Evolutionary conservation across 2,329 filamentous ascomycete species (phyloP), one percentile per base, ranked within the genome.

Genomic region (Paramyrothecium sp.): DNA sequence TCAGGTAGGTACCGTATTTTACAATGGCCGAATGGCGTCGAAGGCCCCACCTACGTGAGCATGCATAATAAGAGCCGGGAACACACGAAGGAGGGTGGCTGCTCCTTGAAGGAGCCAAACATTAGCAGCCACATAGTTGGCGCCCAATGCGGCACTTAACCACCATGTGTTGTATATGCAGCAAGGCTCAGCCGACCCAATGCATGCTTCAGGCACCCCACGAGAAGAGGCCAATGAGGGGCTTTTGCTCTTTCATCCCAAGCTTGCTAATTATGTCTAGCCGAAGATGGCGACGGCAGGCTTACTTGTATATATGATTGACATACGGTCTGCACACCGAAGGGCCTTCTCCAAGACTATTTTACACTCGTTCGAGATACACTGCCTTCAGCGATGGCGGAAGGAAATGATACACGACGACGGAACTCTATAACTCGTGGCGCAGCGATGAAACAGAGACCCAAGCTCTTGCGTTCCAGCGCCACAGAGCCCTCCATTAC

Each of bases 401-500:
- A 44, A 7, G 38, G 13, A 19, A 44, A 12, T 44, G 21, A 30
- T 19, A 17, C 7, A 38, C 51, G 38, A 20, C 64, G 66, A 34
- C 61, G 67, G 56, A 67, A 68, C 58, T 69, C 68, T 3, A 63
- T 63, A 17, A 64, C 61, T 33, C 61, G 67, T 49, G 59, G 60
- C 53, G 56, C 62, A 12, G 38, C 13, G 33, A 65, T 57, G 56
- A 70, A 75, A 57, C 75, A 80, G 61, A 76, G 83, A 58, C 84
- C 84, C 38, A 78, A 79, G 53, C 75, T 86, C 47, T 73, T 85
- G 48, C 76, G 84, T 58, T 80, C 83, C 26, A 78, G 76, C 55
- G 81, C 79, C 33, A 86, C 83, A 12, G 83, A 83, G 59, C 83
- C 84, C 3, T 84, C 82, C 26, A 79, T 86, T 61, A 85, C 81